Evolutionary conservation across 495 filamentous ascomycete species (phyloP).

Genomic region (Neurospora sp.): DNA sequence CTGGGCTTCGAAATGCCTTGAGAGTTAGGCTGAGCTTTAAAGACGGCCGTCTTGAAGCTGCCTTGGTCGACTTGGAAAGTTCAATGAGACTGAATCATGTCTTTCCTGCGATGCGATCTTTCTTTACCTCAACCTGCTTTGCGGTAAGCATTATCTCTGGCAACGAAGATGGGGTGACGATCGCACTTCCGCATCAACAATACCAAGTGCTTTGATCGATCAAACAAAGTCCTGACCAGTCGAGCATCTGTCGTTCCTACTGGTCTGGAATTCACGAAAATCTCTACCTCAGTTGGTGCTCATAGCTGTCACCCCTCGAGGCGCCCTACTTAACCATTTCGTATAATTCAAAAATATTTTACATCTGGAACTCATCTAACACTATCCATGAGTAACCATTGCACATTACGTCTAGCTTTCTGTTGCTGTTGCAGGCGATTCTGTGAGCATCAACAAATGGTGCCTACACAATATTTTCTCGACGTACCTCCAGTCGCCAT

Average conservation of each 20-base stretch:
- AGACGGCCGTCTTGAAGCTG: too few species aligned
- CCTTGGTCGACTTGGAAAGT: neutral
- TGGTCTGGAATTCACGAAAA: neutral
- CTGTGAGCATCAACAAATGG: too few species aligned
- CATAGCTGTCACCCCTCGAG: neutral
- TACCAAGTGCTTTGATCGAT: neutral
- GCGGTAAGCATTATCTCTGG: neutral
- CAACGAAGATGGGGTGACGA: too few species aligned
- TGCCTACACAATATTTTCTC: too few species aligned
- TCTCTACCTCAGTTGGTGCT: neutral
- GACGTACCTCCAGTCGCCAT: too few species aligned
- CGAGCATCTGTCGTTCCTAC: neutral
- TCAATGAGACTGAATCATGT: neutral
- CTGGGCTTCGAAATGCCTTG: neutral
- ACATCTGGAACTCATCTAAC: too few species aligned
- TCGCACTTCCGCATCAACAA: too few species aligned
- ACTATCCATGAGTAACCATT: too few species aligned
- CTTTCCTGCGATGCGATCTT: neutral
- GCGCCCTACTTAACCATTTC: neutral
- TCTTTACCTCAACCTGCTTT: neutral
- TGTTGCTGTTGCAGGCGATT: too few species aligned
- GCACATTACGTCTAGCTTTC: too few species aligned
- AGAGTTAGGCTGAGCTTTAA: too few species aligned
- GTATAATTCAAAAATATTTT: too few species aligned
- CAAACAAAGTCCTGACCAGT: neutral